These are phyloP conservation scores for Gossypium turneri DNA, from an alignment of 345 rosid species.

Conservation along the genomic window DNA sequence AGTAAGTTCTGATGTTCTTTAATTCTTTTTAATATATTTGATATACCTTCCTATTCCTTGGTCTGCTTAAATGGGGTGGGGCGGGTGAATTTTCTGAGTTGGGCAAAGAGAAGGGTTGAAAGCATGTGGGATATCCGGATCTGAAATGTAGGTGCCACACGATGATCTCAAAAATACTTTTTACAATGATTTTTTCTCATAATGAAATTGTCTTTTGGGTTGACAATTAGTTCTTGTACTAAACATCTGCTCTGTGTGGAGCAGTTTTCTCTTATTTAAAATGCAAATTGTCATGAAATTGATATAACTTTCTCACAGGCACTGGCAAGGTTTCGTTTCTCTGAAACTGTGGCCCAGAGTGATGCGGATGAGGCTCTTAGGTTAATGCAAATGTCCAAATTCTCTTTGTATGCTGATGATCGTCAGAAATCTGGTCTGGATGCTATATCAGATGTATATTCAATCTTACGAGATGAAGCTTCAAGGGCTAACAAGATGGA, in stretches of 20 bases:
- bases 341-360: slow-evolving; percentile 92
- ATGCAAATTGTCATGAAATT: not conserved
- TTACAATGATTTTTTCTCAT: not conserved
- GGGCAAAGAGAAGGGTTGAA: not conserved
- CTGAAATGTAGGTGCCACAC: not conserved
- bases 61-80: not conserved
- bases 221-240: no score
- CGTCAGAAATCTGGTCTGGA: slow-evolving; percentile 83
- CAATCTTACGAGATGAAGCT: slow-evolving; percentile 92
- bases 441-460: slow-evolving; percentile 92
- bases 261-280: not conserved
- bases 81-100: not conserved
- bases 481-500: slow-evolving; percentile 73
- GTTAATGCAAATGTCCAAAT: slow-evolving; percentile 96
- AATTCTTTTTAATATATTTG: not conserved
- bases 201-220: no score
- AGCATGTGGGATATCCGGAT: not conserved
- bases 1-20: slow-evolving; percentile 43
- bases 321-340: slow-evolving; percentile 88
- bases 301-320: slow-evolving; percentile 45
- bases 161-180: not conserved
- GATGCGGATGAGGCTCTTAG: slow-evolving; percentile 96
- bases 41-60: not conserved
- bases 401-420: slow-evolving; percentile 89
- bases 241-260: no score